Conservation (phyloP, 2,329 filamentous ascomycete species). For the Colletotrichum cuscutae region DNA sequence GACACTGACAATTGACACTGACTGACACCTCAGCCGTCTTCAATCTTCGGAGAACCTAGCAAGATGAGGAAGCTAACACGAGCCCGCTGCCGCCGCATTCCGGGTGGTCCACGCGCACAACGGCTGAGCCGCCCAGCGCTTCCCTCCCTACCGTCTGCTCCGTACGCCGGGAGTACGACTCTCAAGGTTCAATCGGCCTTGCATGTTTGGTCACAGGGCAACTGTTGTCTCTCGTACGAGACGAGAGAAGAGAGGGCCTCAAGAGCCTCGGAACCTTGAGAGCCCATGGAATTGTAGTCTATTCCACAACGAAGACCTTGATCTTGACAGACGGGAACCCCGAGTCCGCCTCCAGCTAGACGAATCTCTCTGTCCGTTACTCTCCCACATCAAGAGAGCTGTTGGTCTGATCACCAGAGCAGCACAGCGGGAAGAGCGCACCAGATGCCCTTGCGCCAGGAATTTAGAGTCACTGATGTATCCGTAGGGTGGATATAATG, state of each 20-base stretch:
- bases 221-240: not conserved
- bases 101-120: not conserved
- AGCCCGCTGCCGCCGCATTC: not conserved
- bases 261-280: not conserved
- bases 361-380: not conserved
- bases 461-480: conserved; percentile 15
- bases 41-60: not conserved
- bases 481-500: conserved; percentile 21
- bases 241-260: not conserved
- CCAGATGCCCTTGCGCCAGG: conserved; percentile 19
- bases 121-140: not conserved
- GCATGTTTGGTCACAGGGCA: conserved; percentile 18
- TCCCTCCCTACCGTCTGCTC: not conserved
- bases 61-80: conserved; percentile 1
- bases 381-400: not conserved
- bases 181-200: not conserved
- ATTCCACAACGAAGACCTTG: not conserved
- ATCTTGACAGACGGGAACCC: not conserved
- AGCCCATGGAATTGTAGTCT: not conserved
- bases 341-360: not conserved
- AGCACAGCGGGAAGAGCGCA: not conserved
- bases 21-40: not conserved
- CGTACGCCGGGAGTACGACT: conserved; percentile 4
- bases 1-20: not conserved
- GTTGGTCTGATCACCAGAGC: not conserved